Base-by-base conservation (phyloP, 2,329 filamentous ascomycete species). In the Pyrenophora graminea region DNA sequence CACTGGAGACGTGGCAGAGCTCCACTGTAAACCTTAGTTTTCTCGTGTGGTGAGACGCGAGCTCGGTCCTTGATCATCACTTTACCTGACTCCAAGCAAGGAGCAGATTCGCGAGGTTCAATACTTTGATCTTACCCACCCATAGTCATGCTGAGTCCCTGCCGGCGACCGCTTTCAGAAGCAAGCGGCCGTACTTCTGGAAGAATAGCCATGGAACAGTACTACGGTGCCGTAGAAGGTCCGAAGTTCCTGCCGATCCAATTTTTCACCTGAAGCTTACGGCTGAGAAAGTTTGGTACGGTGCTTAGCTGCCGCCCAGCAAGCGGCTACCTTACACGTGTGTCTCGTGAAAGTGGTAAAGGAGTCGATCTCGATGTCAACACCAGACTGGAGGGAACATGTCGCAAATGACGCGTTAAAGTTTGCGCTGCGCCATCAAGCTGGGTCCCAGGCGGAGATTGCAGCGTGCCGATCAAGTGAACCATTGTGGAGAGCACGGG, bases 401-500 rank as follows among this genome's bases (percentile, higher is more conserved):
- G 42, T 39, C 31, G 34, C 31, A 40, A 42, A 31, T 39, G 51
- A 56, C 41, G 37, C 32, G 10, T 51, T 45, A 39, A 34, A 51
- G 33, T 51, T 32, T 23, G 43, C 25, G 25, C 21, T 42, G 49
- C 41, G 42, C 53, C 46, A 47, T 37, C 38, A 37, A 54, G 27
- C 38, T 40, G 38, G 40, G 40, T 17, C n/a, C 23, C 17, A 33
- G 23, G 39, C 19, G 25, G 34, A 50, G 36, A 41, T 45, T 37
- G 27, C 39, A 32, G 42, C 34, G 27, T 37, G 21, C 37, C 43
- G 34, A 21, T 56, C 41, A 12, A 23, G 19, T 23, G 45, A 51
- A 52, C 47, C 50, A 48, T 50, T 45, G 53, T 51, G 49, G 45
- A 45, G 44, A 32, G n/a, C 31, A 41, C 45, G 51, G 45, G 39